Conservation (phyloP, 164 flowering plant species). For the Berberis thunbergii region DNA sequence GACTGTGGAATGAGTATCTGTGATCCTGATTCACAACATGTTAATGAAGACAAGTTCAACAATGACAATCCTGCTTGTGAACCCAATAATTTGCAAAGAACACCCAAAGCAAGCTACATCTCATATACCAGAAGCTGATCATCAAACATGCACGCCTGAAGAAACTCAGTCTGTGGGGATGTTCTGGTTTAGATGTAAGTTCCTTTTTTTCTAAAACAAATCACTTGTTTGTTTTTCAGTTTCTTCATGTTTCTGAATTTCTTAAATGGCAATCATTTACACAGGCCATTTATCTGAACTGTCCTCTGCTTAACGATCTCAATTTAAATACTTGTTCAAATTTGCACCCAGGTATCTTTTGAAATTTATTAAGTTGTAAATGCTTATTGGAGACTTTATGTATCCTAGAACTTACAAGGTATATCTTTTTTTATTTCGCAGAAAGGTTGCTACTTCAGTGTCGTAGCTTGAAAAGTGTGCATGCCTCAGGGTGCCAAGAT, state of each 20-base stretch:
- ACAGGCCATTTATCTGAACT: conserved; percentile 86
- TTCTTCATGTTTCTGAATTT: conserved; percentile 8
- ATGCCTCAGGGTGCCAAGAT: conserved; percentile 75
- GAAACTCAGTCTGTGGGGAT: conserved; percentile 98
- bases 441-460: conserved; percentile 64
- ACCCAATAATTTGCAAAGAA: conserved; percentile 14
- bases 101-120: conserved; percentile 35
- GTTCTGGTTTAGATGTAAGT: conserved; percentile 91
- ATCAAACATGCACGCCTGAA: conserved; percentile 71
- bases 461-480: conserved; percentile 64
- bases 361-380: too few species aligned
- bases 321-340: conserved; percentile 77
- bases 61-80: conserved; percentile 14
- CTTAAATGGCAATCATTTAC: conserved; percentile 10
- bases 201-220: not conserved
- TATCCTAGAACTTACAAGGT: not conserved
- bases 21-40: conserved; percentile 37
- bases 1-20: conserved; percentile 95
- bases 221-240: too few species aligned
- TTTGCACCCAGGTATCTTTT: conserved; percentile 69
- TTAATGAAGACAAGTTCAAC: conserved; percentile 17
- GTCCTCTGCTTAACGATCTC: conserved; percentile 76
- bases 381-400: not conserved
- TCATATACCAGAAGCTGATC: conserved; percentile 75
- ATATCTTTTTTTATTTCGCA: not conserved